Evolutionary conservation across 768 basidiomycete species (phyloP), one percentile per base, ranked within the genome.

Genomic region (Mycena rosella): DNA sequence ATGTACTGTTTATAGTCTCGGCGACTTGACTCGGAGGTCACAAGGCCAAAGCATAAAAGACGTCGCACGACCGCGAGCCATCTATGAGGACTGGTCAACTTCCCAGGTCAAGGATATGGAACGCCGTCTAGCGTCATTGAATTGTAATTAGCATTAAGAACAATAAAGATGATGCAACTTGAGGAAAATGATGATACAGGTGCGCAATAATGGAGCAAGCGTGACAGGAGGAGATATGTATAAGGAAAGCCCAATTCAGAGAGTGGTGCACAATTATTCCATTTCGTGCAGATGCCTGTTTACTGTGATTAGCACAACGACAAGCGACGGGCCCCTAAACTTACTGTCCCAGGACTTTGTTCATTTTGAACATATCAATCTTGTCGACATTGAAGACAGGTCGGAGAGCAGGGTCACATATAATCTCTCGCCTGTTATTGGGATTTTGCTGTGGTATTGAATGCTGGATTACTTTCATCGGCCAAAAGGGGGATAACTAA

Each of bases 341-440:
- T 77, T 72, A 95, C 92, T 90, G 83, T 76, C 92, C 92, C 63
- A 97, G 81, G 29, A 91, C 86, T 79, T 96, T 95, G 85, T 96
- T 97, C 96, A 97, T 97, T 71, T 85, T 89, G 82, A 97, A 96
- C 95, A 96, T 96, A 79, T 94, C 89, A 63, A 98, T 88, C 77
- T 89, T 92, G 70, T 95, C 92, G 15, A 87, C 86, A 63, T 86
- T 87, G 77, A 98, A 97, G 24, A 97, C 87, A 8, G 90, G 88
- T 73, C 85, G 86, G 72, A 98, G 76, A 20, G 78, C 82, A 20
- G 85, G 82, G 77, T 98, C 96, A 74, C 96, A 96, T 2, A 95
- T 70, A 68, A 98, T 98, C 77, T 94, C 94, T 61, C 89, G 88
- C 79, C 85, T 92, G 78, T 97, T 94, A 1, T 75, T 77, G 7